A percentile compares a stretch with the other conserved stretches of the same genome.
These are phyloP conservation scores for Starmerella vitae DNA, from an alignment of 805 yeast species.

Conservation along the genomic window DNA sequence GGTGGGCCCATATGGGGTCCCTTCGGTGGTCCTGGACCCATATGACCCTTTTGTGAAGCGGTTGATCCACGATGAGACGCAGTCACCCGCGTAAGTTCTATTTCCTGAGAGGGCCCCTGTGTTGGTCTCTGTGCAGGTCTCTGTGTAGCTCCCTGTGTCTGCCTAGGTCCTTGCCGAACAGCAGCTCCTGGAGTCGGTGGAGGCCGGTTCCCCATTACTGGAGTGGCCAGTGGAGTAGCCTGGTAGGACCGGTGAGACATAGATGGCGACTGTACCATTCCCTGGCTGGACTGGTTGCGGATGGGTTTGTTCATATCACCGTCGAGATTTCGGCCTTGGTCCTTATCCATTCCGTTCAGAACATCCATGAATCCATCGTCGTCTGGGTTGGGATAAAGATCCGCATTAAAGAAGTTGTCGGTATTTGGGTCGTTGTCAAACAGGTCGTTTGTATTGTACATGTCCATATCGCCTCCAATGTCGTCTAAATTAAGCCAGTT, in stretches of 20 bases:
- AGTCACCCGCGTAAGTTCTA: no score
- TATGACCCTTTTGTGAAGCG: no score
- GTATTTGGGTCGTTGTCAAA: constrained; percentile 7
- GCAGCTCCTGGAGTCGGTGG: constrained; percentile 1
- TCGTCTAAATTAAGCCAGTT: constrained; percentile 19
- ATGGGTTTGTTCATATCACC: neutral
- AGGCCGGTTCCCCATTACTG: constrained; percentile 4
- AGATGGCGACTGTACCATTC: constrained; percentile 10
- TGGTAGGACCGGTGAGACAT: constrained; percentile 7
- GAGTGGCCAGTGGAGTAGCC: constrained; percentile 5
- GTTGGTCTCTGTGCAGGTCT: no score
- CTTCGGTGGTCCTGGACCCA: no score
- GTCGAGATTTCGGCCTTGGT: neutral
- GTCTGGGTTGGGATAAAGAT: constrained; percentile 1
- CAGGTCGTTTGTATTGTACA: constrained; percentile 3
- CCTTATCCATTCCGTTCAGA: constrained; percentile 5
- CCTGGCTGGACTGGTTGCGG: neutral
- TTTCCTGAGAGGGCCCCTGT: no score
- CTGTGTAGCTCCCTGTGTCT: neutral
- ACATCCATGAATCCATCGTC: constrained; percentile 10
- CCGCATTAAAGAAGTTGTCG: constrained; percentile 7
- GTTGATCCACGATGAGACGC: no score
- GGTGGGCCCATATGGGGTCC: no score
- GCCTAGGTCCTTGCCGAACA: neutral
- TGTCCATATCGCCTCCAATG: constrained; percentile 10